Percentiles rank a stretch among this genome's conserved stretches.
Conservation (phyloP, 164 flowering plant genomes). For the Buxus sempervirens region DNA sequence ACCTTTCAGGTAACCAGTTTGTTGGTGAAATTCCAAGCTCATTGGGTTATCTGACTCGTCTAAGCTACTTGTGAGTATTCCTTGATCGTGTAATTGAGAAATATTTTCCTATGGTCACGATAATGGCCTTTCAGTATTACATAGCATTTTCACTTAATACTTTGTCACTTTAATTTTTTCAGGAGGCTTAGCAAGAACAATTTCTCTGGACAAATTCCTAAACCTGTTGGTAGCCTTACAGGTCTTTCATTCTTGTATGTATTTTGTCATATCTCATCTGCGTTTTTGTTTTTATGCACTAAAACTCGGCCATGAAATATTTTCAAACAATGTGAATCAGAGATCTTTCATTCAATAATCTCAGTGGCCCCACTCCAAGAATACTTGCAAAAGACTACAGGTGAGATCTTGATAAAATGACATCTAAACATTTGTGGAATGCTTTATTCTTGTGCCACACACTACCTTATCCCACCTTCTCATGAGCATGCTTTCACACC, state of each 20-base stretch:
- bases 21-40: conserved; percentile 81
- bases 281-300: neutral
- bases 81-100: neutral
- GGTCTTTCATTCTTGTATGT: conserved; percentile 95
- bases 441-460: no score
- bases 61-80: conserved; percentile 79
- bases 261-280: conserved; percentile 9
- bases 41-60: conserved; percentile 57
- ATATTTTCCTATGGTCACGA: neutral
- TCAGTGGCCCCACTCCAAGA: conserved; percentile 77
- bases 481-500: no score
- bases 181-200: conserved; percentile 83
- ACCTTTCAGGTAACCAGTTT: conserved; percentile 81
- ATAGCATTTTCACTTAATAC: conserved; percentile 6
- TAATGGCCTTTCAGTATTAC: neutral
- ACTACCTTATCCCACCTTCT: no score
- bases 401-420: conserved; percentile 29
- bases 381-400: conserved; percentile 86
- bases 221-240: conserved; percentile 61
- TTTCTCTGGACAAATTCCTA: conserved; percentile 75
- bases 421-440: neutral
- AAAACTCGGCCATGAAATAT: neutral
- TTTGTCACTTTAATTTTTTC: conserved; percentile 24
- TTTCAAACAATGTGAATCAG: conserved; percentile 30
- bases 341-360: conserved; percentile 91